These are phyloP conservation scores for Lotus japonicus DNA, from an alignment of 306 rosid genomes.

Conservation along the genomic window DNA sequence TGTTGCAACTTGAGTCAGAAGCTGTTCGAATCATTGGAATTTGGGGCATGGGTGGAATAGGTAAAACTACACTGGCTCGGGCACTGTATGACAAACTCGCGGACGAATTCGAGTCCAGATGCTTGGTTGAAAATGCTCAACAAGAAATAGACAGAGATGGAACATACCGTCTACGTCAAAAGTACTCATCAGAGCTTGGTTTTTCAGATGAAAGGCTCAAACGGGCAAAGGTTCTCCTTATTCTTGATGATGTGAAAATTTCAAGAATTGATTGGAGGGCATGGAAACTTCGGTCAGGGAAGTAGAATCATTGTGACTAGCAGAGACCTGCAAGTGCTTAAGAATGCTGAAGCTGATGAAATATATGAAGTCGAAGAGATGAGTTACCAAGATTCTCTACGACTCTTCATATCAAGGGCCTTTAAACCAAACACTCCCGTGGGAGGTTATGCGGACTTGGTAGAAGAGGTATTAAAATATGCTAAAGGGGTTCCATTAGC, in stretches of 20 bases:
- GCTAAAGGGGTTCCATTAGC: constrained; percentile 24
- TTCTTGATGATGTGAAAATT: constrained; percentile 13
- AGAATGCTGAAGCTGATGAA: neutral
- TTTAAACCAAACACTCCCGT: neutral
- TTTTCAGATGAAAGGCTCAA: neutral
- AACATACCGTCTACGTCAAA: neutral
- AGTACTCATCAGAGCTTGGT: neutral
- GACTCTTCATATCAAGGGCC: constrained; percentile 23
- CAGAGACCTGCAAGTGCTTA: constrained; percentile 1
- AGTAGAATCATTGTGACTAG: constrained; percentile 15
- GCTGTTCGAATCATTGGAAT: constrained; percentile 13
- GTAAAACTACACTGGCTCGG: neutral
- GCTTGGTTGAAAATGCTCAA: neutral
- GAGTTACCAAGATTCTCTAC: constrained; percentile 18
- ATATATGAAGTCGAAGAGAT: constrained; percentile 7
- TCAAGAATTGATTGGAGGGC: neutral
- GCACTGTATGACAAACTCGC: neutral
- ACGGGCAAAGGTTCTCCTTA: neutral
- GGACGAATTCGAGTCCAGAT: neutral
- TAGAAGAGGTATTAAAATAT: neutral
- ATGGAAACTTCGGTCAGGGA: neutral
- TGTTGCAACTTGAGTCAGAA: neutral
- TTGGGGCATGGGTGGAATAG: constrained; percentile 18
- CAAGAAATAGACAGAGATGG: neutral
- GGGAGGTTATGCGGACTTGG: neutral